Evolutionary conservation across 768 basidiomycete genomes (phyloP).

Genomic region (Suillus placidus): DNA sequence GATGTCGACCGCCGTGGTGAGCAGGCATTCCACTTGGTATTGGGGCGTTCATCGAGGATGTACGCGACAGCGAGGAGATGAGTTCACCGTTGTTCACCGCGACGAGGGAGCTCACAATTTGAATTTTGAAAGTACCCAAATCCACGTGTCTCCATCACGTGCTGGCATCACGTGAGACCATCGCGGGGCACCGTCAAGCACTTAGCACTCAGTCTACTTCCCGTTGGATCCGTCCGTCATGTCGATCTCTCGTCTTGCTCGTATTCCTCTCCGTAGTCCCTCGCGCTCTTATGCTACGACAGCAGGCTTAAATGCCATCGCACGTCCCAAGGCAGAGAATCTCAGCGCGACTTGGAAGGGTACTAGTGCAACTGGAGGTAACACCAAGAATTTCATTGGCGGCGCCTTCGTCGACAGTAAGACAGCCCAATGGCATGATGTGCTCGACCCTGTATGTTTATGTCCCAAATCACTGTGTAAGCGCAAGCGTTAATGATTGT

Average conservation of each 20-base stretch:
- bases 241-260: slow-evolving; percentile 24
- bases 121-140: slow-evolving; percentile 2
- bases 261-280: slow-evolving; percentile 16
- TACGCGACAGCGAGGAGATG: slow-evolving; percentile 1
- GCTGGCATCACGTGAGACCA: background rate
- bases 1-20: slow-evolving; percentile 24
- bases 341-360: slow-evolving; percentile 83
- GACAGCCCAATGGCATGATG: slow-evolving; percentile 78
- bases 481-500: slow-evolving; percentile 2
- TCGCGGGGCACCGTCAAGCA: slow-evolving; percentile 1
- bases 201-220: background rate
- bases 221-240: slow-evolving; percentile 19
- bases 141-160: slow-evolving; percentile 14
- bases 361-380: slow-evolving; percentile 81
- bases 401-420: slow-evolving; percentile 89
- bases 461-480: background rate
- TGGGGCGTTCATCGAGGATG: background rate
- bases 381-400: slow-evolving; percentile 89
- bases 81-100: slow-evolving; percentile 16
- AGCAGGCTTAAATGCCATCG: slow-evolving; percentile 54
- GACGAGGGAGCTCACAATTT: slow-evolving; percentile 1
- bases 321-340: slow-evolving; percentile 64
- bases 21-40: slow-evolving; percentile 16
- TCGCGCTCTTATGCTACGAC: slow-evolving; percentile 48
- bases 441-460: slow-evolving; percentile 80